phyloP scores from a whole-genome alignment of 768 basidiomycete genomes.

The Lentinus brumalis region DNA sequence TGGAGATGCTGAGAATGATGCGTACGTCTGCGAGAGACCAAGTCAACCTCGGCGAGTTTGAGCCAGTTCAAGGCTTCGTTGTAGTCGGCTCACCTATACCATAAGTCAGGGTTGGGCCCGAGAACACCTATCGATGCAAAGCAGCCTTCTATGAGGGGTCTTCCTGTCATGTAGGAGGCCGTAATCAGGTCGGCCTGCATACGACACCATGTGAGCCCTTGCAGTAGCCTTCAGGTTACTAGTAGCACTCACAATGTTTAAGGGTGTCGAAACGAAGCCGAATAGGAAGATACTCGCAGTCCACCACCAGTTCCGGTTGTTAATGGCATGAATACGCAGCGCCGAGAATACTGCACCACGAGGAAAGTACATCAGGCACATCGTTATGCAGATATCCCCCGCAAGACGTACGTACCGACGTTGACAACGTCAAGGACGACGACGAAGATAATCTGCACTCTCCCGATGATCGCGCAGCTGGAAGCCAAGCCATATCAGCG shows the following conservation, averaged over 20 bases:
- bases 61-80: no score
- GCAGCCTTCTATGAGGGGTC: not conserved
- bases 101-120: no score
- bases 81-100: no score
- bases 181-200: not conserved
- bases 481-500: no score
- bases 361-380: no score
- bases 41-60: no score
- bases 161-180: not conserved
- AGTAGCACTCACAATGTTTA: not conserved
- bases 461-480: no score
- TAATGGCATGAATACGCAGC: constrained; percentile 11
- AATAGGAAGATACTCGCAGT: not conserved
- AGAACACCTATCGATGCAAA: no score
- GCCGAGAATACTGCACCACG: constrained; percentile 3
- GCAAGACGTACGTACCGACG: not conserved
- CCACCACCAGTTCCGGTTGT: constrained; percentile 6
- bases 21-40: no score
- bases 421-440: not conserved
- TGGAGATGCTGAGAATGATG: no score
- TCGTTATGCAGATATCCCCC: not conserved
- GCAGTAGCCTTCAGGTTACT: not conserved
- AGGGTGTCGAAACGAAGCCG: not conserved
- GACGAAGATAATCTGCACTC: no score
- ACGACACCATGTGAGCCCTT: not conserved